These are phyloP conservation scores for Malassezia globosa DNA, from an alignment of 1,284 basidiomycete genomes.

Conservation along the genomic window DNA sequence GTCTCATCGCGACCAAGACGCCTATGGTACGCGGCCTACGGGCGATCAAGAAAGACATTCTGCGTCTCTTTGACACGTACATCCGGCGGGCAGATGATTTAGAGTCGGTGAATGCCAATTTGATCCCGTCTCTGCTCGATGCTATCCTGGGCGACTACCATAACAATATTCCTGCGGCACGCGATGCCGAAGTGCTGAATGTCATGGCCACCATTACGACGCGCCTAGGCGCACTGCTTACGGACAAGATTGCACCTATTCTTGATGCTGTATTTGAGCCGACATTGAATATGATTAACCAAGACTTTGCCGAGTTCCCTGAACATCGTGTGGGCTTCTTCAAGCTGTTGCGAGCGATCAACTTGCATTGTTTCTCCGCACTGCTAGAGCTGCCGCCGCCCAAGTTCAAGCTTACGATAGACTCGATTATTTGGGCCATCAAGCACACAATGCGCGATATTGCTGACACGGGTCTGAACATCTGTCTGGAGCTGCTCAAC, in stretches of 20 bases:
- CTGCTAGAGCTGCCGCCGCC: slow-evolving; percentile 73
- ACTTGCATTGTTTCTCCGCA: slow-evolving; percentile 91
- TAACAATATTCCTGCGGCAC: slow-evolving; percentile 79
- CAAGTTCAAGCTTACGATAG: slow-evolving; percentile 96
- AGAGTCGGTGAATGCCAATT: slow-evolving; percentile 75
- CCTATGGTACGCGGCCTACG: slow-evolving; percentile 87
- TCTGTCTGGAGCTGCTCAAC: slow-evolving; percentile 87
- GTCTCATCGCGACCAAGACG: slow-evolving; percentile 86
- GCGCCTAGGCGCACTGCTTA: slow-evolving; percentile 52
- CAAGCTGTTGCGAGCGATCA: slow-evolving; percentile 85
- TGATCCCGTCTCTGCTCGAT: slow-evolving; percentile 90
- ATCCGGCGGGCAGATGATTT: slow-evolving; percentile 92
- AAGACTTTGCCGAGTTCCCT: slow-evolving; percentile 93
- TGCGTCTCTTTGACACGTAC: slow-evolving; percentile 91
- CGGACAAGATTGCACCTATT: slow-evolving; percentile 88
- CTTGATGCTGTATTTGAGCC: slow-evolving; percentile 96
- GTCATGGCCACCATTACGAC: slow-evolving; percentile 91
- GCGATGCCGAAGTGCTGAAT: slow-evolving; percentile 94
- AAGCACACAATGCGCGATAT: slow-evolving; percentile 99
- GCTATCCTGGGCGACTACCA: slow-evolving; percentile 95
- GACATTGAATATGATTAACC: slow-evolving; percentile 96
- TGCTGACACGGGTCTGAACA: slow-evolving; percentile 70
- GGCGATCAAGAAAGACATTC: slow-evolving; percentile 96
- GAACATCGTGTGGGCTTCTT: slow-evolving; percentile 97
- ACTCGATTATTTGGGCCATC: slow-evolving; percentile 97